Evolutionary conservation across 176 grass and related monocot species (phyloP).

Genomic region (Dactylis glomerata): DNA sequence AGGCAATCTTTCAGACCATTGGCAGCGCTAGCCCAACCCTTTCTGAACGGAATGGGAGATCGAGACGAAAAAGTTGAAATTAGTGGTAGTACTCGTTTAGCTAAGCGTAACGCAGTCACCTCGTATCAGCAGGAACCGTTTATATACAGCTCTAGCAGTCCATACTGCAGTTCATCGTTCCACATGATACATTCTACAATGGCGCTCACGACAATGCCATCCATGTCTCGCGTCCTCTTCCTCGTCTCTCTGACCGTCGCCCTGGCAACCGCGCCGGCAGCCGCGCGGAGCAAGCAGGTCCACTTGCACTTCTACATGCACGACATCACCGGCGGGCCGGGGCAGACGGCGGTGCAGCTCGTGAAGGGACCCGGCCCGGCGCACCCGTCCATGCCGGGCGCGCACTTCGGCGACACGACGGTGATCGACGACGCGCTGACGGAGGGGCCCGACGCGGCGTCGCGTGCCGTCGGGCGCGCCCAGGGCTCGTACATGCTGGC

Average conservation of each 20-base stretch:
- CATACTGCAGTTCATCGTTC: neutral
- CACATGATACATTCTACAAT: neutral
- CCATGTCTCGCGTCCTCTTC: neutral
- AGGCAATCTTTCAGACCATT: neutral
- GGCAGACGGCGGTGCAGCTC: constrained; percentile 42
- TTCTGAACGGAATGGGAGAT: neutral
- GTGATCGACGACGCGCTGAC: constrained; percentile 48
- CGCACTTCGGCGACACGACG: constrained; percentile 44
- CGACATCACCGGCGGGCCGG: constrained; percentile 31
- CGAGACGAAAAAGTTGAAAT: neutral
- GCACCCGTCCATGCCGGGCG: constrained; percentile 26
- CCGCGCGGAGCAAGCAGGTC: neutral
- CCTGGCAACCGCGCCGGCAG: neutral
- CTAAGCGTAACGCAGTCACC: neutral
- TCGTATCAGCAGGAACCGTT: neutral
- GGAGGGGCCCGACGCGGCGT: constrained; percentile 21
- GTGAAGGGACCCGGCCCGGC: neutral
- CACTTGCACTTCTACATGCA: constrained; percentile 54
- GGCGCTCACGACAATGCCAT: neutral
- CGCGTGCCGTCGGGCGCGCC: constrained; percentile 32
- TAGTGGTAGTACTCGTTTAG: neutral
- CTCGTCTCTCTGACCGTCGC: constrained; percentile 3
- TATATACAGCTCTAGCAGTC: neutral
- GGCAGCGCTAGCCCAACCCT: neutral
- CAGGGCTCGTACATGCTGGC: constrained; percentile 36